Conservation (phyloP, 176 grass and related monocot species). For the Oryza nivara region DNA sequence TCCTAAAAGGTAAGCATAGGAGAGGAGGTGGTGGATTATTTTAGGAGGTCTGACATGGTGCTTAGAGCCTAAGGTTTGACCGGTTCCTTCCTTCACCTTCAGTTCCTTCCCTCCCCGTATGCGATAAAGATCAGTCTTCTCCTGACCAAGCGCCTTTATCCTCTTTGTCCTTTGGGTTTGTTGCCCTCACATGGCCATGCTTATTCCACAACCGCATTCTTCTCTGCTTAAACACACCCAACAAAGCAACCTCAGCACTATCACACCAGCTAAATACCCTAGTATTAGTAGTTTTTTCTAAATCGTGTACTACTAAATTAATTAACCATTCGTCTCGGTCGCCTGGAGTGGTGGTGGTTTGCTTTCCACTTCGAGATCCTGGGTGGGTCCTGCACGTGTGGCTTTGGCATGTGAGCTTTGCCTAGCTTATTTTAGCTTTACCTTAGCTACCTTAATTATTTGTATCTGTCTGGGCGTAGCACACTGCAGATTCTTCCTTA, state of each 20-base stretch:
- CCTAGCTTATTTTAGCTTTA: background rate
- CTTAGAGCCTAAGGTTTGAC: constrained; percentile 49
- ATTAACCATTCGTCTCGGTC: background rate
- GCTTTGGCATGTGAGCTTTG: constrained; percentile 6
- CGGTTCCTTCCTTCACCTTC: background rate
- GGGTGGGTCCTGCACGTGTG: constrained; percentile 8
- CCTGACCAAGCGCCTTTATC: background rate
- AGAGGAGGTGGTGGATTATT: background rate
- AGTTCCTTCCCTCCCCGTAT: background rate
- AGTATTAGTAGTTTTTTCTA: background rate
- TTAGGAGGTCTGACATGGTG: background rate
- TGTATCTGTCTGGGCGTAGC: background rate
- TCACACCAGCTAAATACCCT: background rate
- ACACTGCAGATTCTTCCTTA: constrained; percentile 44
- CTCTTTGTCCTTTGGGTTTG: background rate
- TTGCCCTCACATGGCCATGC: constrained; percentile 39
- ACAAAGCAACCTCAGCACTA: background rate
- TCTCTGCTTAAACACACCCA: background rate
- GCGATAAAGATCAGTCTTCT: background rate
- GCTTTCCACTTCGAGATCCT: constrained; percentile 20
- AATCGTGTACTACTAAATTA: background rate
- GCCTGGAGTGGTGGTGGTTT: background rate
- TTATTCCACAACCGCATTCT: background rate
- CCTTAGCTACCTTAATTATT: background rate
- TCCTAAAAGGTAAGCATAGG: background rate